These are phyloP conservation scores for Teratosphaeria destructans DNA, from an alignment of 2,329 filamentous ascomycete genomes.

Conservation along the genomic window DNA sequence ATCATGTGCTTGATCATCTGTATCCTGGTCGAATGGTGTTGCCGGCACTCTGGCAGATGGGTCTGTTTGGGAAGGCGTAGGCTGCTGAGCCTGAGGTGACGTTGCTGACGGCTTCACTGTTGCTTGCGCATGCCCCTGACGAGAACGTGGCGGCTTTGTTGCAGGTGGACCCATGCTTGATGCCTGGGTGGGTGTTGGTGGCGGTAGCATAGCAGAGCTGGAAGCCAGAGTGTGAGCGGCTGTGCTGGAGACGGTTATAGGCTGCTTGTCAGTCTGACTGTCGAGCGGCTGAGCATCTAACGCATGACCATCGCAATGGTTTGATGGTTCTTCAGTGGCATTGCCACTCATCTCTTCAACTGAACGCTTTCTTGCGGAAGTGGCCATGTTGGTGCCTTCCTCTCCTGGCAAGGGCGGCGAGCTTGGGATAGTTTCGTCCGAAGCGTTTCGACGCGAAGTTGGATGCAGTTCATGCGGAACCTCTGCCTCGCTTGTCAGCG, in stretches of 20 bases:
- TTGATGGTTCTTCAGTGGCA: not conserved
- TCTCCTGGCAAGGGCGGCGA: slow-evolving; percentile 1
- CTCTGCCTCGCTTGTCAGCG: not conserved
- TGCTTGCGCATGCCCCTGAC: not conserved
- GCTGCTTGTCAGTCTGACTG: not conserved
- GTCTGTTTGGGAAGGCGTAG: not conserved
- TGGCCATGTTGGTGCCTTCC: not conserved
- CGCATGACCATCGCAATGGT: not conserved
- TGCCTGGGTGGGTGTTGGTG: not conserved
- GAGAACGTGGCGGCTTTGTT: not conserved
- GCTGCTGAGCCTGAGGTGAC: not conserved
- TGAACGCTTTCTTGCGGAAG: slow-evolving; percentile 8
- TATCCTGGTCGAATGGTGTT: not conserved
- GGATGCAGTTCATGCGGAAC: not conserved
- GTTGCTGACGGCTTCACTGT: not conserved
- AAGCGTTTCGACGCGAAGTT: not conserved
- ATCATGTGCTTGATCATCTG: not conserved
- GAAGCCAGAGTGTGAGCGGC: not conserved
- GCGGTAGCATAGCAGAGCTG: not conserved
- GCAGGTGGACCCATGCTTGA: slow-evolving; percentile 1
- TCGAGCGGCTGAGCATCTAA: not conserved
- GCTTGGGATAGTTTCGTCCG: not conserved
- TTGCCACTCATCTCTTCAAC: slow-evolving; percentile 2
- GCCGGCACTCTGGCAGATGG: not conserved
- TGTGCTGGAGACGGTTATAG: not conserved